phyloP scores from a whole-genome alignment of 176 grass and related monocot genomes.

The Zea luxurians region DNA sequence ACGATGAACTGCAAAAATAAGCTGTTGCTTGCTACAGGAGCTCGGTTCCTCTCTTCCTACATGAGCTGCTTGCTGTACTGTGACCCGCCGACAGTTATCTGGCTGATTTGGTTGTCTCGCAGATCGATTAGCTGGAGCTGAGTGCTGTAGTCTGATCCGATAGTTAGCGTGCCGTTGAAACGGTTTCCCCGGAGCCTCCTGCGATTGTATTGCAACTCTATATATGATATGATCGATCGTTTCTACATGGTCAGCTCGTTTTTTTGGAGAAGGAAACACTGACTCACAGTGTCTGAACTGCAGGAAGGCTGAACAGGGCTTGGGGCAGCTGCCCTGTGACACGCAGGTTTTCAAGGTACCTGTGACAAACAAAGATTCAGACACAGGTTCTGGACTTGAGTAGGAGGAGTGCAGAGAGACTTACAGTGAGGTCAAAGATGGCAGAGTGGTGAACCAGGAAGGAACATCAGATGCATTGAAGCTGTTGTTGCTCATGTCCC shows the following conservation, averaged over 20 bases:
- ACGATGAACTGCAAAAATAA: too few relatives aligned
- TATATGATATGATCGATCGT: too few relatives aligned
- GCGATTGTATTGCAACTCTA: neutral
- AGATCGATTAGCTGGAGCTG: constrained; percentile 72
- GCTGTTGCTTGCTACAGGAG: neutral
- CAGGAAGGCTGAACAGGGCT: constrained; percentile 56
- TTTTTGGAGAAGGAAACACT: neutral
- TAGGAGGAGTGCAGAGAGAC: neutral
- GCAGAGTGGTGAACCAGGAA: constrained; percentile 65
- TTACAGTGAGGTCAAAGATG: constrained; percentile 71
- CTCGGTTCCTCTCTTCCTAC: constrained; percentile 30
- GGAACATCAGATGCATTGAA: constrained; percentile 68
- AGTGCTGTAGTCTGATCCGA: constrained; percentile 47
- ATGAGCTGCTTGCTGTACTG: constrained; percentile 53
- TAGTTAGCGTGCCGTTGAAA: constrained; percentile 70
- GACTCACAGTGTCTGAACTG: constrained; percentile 72
- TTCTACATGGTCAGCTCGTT: neutral
- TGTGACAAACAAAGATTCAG: constrained; percentile 32
- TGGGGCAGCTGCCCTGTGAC: constrained; percentile 59
- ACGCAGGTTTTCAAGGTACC: constrained; percentile 58
- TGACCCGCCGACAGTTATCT: constrained; percentile 34
- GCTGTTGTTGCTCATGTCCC: constrained; percentile 86
- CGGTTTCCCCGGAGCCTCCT: constrained; percentile 67
- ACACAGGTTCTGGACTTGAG: neutral
- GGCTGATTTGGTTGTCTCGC: constrained; percentile 46